Evolutionary conservation across 2,329 filamentous ascomycete genomes (phyloP), one percentile per base, ranked within the genome.

Genomic region (Aspergillus pseudoglaucus): DNA sequence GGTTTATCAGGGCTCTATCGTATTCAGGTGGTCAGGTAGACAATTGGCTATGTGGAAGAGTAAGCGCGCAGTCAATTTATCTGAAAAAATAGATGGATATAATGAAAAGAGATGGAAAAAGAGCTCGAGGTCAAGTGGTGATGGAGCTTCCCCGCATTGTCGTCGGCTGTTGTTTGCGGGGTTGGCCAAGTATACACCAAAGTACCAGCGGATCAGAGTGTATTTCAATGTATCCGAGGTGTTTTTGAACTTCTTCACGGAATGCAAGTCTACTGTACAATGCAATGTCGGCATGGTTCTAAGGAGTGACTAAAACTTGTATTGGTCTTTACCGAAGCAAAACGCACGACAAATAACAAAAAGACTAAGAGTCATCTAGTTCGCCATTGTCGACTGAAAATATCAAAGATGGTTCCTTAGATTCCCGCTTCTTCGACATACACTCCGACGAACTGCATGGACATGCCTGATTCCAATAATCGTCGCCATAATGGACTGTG

Each of bases 401-500:
- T 12, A 12, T 1, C 25, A 30, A 30, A 30, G 25, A 10, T 4
- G 25, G 10, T 30, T 12, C 25, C 25, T 12, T 10, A 12, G 25
- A 30, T 12, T 35, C 33, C 10, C 10, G 17, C 15, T 12, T 39
- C 12, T 9, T 12, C 15, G 37, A 25, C 12, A 39, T 10, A 37
- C 55, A 58, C 9, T 40, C 30, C 2, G 20, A 6, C 42, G 47
- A 46, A 33, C 53, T 48, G 41, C 49, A 54, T 14, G 47, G 18
- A 37, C 54, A 57, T 1, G 6, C 17, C 17, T 38, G n/a, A 7
- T 10, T 12, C 64, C 63, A 67, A 47, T 67, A 68, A 0, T 15
- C 32, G 0, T 14, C 3, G 9, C 66, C 66, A 51, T 69, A 69
- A 35, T 62, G 32, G 2, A 68, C 33, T 2, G 63, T 66, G n/a